Evolutionary conservation across 164 flowering plant species (phyloP), one percentile per base, ranked within the genome.

Genomic region (Vitis cinerea): DNA sequence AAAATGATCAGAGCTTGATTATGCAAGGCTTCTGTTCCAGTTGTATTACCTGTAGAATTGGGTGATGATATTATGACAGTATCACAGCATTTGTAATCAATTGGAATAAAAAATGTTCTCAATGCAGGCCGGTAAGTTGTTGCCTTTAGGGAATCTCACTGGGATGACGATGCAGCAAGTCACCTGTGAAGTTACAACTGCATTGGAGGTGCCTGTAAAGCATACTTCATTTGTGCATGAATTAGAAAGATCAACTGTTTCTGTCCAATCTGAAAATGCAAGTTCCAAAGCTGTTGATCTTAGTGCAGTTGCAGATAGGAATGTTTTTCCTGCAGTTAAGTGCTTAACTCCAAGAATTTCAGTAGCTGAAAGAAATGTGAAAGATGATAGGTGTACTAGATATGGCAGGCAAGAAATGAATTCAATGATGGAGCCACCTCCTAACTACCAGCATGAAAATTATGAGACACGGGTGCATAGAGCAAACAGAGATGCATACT

Each of bases 401-500:
- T 67, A 80, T 56, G 81, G 78, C 63, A 86, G 75, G 77, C 74
- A 61, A 71, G 82, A 80, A 63, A 51, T 65, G 31, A 79, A 79
- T 70, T 71, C 85, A 64, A 63, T 71, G 29, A 30, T 70, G 66
- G 93, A 87, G 59, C 75, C 84, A 56, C 78, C 84, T 75, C 61
- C 82, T 29, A 74, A 72, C 70, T 71, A 56, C 71, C 84, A 67
- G 54, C 84, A 62, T 65, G 89, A 83, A 71, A 82, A 44, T 61
- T 82, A 80, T 86, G 92, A 85, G 16, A 48, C 70, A 57, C 77
- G 81, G 70, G 70, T 78, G 31, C 81, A 65, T 52, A 83, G 65
- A 71, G 67, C 67, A 29, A 80, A 44, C 65, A 76, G 85, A 77
- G 89, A 87, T 60, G 71, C 73, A 14, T 11, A 59, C 67, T 71